These are phyloP conservation scores for Wickerhamomyces hampshirensis DNA, from an alignment of 805 yeast species.

Conservation along the genomic window DNA sequence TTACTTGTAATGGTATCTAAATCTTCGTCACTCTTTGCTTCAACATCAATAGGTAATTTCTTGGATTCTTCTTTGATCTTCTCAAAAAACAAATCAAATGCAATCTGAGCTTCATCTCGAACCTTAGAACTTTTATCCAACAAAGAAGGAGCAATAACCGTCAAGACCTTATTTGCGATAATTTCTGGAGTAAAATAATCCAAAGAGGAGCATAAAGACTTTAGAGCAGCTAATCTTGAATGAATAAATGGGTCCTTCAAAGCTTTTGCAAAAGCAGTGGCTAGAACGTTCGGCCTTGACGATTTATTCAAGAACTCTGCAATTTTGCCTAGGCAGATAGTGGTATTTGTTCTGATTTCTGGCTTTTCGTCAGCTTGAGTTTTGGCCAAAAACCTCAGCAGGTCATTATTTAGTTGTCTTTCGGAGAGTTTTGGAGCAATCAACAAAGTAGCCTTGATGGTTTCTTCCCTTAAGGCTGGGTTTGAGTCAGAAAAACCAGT, in stretches of 20 bases:
- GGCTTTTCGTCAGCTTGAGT: slow-evolving; percentile 74
- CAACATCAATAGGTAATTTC: slow-evolving; percentile 26
- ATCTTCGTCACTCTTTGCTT: slow-evolving; percentile 22
- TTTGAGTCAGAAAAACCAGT: slow-evolving; percentile 87
- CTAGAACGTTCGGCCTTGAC: slow-evolving; percentile 66
- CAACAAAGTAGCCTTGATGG: slow-evolving; percentile 58
- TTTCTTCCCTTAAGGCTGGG: slow-evolving; percentile 71
- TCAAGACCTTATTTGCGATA: slow-evolving; percentile 74
- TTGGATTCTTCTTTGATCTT: slow-evolving; percentile 47
- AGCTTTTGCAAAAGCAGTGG: slow-evolving; percentile 83
- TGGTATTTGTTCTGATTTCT: slow-evolving; percentile 73
- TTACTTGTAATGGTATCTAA: slow-evolving; percentile 22
- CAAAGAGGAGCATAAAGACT: slow-evolving; percentile 62
- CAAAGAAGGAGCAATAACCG: slow-evolving; percentile 79
- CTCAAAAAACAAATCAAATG: slow-evolving; percentile 57
- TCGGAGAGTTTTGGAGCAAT: slow-evolving; percentile 64
- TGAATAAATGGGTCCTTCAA: slow-evolving; percentile 75
- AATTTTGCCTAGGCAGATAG: slow-evolving; percentile 62
- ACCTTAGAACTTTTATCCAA: slow-evolving; percentile 71
- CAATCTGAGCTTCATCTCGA: slow-evolving; percentile 62
- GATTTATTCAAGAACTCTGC: slow-evolving; percentile 50
- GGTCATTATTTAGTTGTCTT: slow-evolving; percentile 81
- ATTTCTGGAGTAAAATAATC: slow-evolving; percentile 69
- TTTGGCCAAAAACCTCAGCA: slow-evolving; percentile 74
- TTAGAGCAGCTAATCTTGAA: slow-evolving; percentile 69